phyloP scores from a whole-genome alignment of 116 monocot species.

The Zostera marina region DNA sequence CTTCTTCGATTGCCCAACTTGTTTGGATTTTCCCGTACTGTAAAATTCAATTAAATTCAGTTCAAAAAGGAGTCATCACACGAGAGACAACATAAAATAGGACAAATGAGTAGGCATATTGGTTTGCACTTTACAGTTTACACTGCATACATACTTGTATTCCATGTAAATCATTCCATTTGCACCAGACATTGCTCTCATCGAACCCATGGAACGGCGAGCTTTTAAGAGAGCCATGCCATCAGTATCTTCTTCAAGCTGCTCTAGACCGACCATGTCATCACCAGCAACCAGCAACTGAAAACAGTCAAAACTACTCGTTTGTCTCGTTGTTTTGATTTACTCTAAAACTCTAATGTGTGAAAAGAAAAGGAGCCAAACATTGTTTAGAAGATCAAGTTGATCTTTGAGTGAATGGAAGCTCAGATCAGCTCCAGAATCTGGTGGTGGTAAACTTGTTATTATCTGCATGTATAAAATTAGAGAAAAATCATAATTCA shows the following conservation, averaged over 20 bases:
- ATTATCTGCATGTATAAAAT: constrained; percentile 36
- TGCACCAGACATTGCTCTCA: constrained; percentile 87
- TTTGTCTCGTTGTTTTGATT: too few species aligned
- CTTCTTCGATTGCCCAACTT: constrained; percentile 37
- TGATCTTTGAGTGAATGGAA: constrained; percentile 57
- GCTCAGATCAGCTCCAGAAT: constrained; percentile 57
- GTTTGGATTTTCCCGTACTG: constrained; percentile 53
- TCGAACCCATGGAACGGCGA: constrained; percentile 58
- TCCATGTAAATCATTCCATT: constrained; percentile 88
- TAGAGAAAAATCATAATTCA: not conserved
- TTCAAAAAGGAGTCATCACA: not conserved
- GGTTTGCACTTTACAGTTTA: not conserved
- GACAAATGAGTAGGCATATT: too few species aligned
- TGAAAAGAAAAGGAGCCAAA: too few species aligned
- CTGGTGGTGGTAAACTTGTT: constrained; percentile 82
- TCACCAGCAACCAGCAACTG: constrained; percentile 83
- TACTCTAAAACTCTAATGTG: too few species aligned
- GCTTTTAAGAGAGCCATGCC: constrained; percentile 68
- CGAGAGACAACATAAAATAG: too few species aligned
- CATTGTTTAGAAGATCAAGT: constrained; percentile 72
- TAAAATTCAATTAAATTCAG: constrained; percentile 1
- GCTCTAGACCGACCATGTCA: constrained; percentile 76
- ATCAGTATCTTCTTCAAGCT: constrained; percentile 93
- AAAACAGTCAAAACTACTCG: not conserved
- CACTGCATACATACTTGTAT: constrained; percentile 52